Evolutionary conservation across 345 rosid species (phyloP).

Genomic region (Mallotus nudiflorus): DNA sequence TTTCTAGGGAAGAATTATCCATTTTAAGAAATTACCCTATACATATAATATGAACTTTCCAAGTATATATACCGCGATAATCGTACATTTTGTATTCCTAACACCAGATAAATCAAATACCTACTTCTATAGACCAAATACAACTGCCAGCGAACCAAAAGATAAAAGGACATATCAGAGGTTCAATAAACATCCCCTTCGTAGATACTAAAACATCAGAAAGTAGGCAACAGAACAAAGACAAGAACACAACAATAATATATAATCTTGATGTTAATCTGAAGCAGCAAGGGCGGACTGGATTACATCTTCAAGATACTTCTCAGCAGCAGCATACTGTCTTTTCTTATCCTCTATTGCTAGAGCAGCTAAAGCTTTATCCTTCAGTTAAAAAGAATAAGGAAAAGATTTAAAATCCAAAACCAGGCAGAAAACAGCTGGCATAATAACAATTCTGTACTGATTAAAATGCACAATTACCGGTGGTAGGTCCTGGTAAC

Average conservation of each 20-base stretch:
- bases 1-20: too few species aligned
- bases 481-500: conserved; percentile 97
- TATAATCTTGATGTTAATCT: conserved; percentile 20
- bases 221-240: neutral
- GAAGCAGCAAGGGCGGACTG: conserved; percentile 71
- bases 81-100: neutral
- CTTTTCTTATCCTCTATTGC: conserved; percentile 95
- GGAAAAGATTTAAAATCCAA: neutral
- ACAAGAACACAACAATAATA: neutral
- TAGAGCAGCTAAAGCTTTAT: conserved; percentile 87
- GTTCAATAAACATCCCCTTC: too few species aligned
- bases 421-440: neutral
- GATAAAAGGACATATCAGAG: neutral
- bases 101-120: neutral
- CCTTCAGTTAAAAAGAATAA: conserved; percentile 39
- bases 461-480: conserved; percentile 35
- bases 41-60: too few species aligned
- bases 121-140: neutral
- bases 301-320: conserved; percentile 85
- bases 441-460: neutral
- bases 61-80: too few species aligned
- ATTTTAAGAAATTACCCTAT: too few species aligned
- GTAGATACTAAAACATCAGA: neutral
- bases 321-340: conserved; percentile 85
- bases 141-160: neutral